These are phyloP conservation scores for Russula compacta DNA, from an alignment of 768 basidiomycete genomes.

Conservation along the genomic window DNA sequence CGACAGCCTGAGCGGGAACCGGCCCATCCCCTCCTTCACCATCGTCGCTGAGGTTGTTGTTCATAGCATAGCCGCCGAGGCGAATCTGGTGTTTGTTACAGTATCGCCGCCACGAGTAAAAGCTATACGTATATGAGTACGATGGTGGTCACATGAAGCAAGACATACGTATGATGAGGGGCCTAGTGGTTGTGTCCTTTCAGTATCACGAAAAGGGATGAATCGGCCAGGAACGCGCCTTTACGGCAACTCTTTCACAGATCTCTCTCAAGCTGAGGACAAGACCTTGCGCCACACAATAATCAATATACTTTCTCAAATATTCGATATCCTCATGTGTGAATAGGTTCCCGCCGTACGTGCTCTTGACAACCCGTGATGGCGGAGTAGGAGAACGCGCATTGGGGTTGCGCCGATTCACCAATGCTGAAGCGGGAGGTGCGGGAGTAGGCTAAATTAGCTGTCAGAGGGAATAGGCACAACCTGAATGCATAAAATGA, in stretches of 20 bases:
- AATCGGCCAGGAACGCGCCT: constrained; percentile 35
- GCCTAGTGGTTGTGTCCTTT: constrained; percentile 38
- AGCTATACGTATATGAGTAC: constrained; percentile 34
- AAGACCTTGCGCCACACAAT: constrained; percentile 80
- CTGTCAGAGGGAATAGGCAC: constrained; percentile 5
- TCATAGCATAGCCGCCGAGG: constrained; percentile 78
- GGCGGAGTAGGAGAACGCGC: constrained; percentile 81
- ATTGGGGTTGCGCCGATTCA: constrained; percentile 53
- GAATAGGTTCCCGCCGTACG: constrained; percentile 82
- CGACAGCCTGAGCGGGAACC: constrained; percentile 14
- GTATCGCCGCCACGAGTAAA: constrained; percentile 86
- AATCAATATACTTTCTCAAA: constrained; percentile 82
- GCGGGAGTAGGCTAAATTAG: constrained; percentile 47
- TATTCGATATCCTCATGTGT: constrained; percentile 77
- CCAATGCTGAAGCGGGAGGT: constrained; percentile 55
- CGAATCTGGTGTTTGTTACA: constrained; percentile 91
- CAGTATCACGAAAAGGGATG: neutral
- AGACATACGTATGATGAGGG: constrained; percentile 75
- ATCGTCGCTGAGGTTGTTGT: constrained; percentile 55
- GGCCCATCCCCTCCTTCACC: constrained; percentile 36
- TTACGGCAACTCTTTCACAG: constrained; percentile 78
- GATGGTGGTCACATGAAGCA: neutral
- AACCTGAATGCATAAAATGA: constrained; percentile 9
- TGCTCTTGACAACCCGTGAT: constrained; percentile 75
- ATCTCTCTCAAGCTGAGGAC: constrained; percentile 79